Conservation (phyloP, 495 filamentous ascomycete genomes). For the Chaetomium tenue region DNA sequence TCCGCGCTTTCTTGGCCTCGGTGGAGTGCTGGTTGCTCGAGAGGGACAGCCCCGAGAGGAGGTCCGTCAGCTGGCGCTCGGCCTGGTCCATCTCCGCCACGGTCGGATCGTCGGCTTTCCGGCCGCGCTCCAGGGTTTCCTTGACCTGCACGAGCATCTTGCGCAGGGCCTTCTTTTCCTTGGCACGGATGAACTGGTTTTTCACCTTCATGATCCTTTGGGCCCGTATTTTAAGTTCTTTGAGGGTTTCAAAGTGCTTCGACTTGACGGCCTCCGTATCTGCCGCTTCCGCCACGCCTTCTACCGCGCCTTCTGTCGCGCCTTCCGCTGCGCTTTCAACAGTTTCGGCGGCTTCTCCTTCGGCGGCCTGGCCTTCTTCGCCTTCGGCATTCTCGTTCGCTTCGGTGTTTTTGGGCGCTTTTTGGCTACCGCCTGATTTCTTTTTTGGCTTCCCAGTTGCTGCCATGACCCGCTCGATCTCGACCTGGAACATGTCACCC, state of each 20-base stretch:
- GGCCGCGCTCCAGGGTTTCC: conserved; percentile 25
- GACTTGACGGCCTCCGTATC: conserved; percentile 34
- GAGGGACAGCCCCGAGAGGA: conserved; percentile 27
- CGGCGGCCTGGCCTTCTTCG: conserved; percentile 32
- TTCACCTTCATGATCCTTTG: conserved; percentile 30
- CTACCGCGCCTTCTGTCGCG: conserved; percentile 10
- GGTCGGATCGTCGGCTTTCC: conserved; percentile 19
- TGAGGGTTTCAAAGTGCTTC: conserved; percentile 30
- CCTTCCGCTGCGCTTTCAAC: conserved; percentile 30
- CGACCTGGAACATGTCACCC: conserved; percentile 96
- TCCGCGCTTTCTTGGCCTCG: conserved; percentile 6
- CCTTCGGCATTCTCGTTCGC: conserved; percentile 29
- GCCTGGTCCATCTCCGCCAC: neutral
- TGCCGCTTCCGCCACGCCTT: conserved; percentile 27
- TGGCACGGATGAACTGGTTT: conserved; percentile 25
- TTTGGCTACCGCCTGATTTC: conserved; percentile 3
- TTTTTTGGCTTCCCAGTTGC: conserved; percentile 75
- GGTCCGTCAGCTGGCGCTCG: conserved; percentile 31
- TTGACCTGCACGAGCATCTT: conserved; percentile 35
- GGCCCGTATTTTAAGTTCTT: conserved; percentile 26
- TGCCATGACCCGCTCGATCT: conserved; percentile 78
- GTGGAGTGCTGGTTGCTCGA: neutral
- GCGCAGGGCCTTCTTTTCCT: conserved; percentile 42
- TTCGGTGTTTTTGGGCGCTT: conserved; percentile 21
- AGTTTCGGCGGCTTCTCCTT: conserved; percentile 25